A percentile compares a stretch with the other conserved stretches of the same genome.
Conservation (phyloP, 352 stramenopile species). For the Globisporangium mamillatum region DNA sequence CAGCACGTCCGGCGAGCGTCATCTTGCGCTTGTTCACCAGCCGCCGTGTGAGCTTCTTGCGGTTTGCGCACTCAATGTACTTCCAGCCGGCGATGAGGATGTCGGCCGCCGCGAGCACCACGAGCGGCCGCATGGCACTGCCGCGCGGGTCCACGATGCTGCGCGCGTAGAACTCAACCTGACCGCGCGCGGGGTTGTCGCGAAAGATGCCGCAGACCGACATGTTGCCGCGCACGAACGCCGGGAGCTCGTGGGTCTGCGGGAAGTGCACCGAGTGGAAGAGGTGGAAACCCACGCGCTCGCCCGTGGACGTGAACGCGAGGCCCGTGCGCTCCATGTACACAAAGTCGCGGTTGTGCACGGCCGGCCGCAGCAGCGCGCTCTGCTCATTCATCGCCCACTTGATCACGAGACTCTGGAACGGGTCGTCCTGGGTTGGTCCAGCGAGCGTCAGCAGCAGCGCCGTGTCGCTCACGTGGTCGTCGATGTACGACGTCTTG, state of each 20-base stretch:
- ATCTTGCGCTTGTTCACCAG: not conserved
- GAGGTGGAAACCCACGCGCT: conserved; percentile 34
- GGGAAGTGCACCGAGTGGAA: conserved; percentile 41
- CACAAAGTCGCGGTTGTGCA: conserved; percentile 43
- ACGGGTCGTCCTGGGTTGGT: conserved; percentile 3
- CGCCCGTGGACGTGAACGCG: conserved; percentile 22
- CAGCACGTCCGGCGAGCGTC: not conserved
- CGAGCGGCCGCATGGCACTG: not conserved
- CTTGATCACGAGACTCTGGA: conserved; percentile 36
- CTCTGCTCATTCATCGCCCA: conserved; percentile 23
- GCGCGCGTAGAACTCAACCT: not conserved
- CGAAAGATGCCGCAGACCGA: not conserved
- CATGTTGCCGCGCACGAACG: conserved; percentile 18
- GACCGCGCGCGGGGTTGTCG: not conserved
- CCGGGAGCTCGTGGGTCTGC: conserved; percentile 27
- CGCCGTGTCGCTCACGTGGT: not conserved
- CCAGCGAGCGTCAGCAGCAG: conserved; percentile 4
- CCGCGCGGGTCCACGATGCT: not conserved
- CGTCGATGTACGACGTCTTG: conserved; percentile 10
- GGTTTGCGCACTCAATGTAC: not conserved
- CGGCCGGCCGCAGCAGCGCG: not conserved
- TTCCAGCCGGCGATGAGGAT: not conserved
- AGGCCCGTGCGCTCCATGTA: conserved; percentile 36
- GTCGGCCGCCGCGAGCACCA: not conserved
- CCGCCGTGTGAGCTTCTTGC: not conserved